A percentile compares a stretch with the other conserved stretches of the same genome.
Evolutionary conservation across 2,329 filamentous ascomycete genomes (phyloP).

Genomic region (Colletotrichum sp.): DNA sequence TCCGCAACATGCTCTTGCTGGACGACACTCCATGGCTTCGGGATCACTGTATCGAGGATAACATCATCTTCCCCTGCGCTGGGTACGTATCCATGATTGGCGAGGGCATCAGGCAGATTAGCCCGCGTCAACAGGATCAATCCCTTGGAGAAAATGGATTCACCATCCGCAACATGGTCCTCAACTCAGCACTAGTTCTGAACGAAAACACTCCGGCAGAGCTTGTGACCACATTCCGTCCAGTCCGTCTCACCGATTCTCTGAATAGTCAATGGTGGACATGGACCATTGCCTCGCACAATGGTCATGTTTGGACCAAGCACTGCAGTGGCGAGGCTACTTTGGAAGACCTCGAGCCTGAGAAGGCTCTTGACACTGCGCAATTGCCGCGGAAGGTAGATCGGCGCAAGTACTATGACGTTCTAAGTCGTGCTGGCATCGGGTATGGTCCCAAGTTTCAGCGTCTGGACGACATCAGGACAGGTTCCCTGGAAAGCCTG

Average conservation of each 20-base stretch:
- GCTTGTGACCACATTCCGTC: background rate
- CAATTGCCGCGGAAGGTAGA: background rate
- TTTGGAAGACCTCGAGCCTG: background rate
- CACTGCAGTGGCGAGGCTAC: background rate
- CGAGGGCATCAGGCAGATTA: background rate
- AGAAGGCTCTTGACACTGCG: background rate
- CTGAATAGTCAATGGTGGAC: background rate
- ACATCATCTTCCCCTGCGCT: background rate
- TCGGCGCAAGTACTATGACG: background rate
- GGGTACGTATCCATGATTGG: background rate
- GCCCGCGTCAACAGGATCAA: background rate
- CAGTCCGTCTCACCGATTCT: background rate
- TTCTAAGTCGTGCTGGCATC: background rate
- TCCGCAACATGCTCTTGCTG: background rate
- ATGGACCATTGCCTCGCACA: background rate
- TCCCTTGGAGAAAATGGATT: background rate
- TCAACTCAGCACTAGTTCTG: background rate
- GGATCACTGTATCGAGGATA: background rate
- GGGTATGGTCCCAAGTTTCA: background rate
- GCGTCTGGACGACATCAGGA: background rate
- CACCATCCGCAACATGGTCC: background rate
- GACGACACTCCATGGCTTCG: background rate
- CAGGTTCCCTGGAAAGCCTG: background rate
- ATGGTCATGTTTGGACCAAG: background rate
- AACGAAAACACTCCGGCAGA: background rate